These are phyloP conservation scores for Zea luxurians DNA, from an alignment of 176 grass and related monocot species.

Conservation along the genomic window DNA sequence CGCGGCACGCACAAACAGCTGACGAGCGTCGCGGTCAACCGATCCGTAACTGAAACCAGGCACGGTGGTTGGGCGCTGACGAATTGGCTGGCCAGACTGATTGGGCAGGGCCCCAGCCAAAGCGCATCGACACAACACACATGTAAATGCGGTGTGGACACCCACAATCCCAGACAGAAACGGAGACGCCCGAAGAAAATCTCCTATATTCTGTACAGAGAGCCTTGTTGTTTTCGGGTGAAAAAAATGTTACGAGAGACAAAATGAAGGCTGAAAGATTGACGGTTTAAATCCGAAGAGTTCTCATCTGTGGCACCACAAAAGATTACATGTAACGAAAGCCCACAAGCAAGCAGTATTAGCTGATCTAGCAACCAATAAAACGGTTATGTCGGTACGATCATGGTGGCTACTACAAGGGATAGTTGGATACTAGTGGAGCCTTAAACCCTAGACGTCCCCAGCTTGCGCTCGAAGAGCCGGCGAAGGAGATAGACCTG, in stretches of 20 bases:
- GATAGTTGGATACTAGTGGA: background rate
- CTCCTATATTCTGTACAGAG: no score
- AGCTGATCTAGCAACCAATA: slow-evolving; percentile 30
- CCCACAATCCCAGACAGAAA: no score
- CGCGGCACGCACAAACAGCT: no score
- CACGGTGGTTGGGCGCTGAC: slow-evolving; percentile 5
- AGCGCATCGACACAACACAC: background rate
- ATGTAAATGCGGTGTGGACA: background rate
- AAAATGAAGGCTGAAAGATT: background rate
- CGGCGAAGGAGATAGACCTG: slow-evolving; percentile 75
- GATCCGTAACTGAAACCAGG: background rate
- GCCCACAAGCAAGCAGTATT: slow-evolving; percentile 28
- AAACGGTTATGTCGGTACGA: background rate
- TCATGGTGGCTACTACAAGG: background rate
- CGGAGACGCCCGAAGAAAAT: no score
- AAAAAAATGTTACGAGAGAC: background rate
- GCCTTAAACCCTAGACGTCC: slow-evolving; percentile 64
- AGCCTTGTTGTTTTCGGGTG: background rate
- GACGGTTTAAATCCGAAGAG: background rate
- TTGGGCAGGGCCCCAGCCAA: background rate
- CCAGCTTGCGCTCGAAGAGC: slow-evolving; percentile 78
- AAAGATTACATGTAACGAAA: slow-evolving; percentile 10
- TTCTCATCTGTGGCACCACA: slow-evolving; percentile 17
- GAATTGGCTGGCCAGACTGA: background rate
- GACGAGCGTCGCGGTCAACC: no score